These are phyloP conservation scores for Eragrostis nindensis DNA, from an alignment of 176 grass and related monocot genomes.

Conservation along the genomic window DNA sequence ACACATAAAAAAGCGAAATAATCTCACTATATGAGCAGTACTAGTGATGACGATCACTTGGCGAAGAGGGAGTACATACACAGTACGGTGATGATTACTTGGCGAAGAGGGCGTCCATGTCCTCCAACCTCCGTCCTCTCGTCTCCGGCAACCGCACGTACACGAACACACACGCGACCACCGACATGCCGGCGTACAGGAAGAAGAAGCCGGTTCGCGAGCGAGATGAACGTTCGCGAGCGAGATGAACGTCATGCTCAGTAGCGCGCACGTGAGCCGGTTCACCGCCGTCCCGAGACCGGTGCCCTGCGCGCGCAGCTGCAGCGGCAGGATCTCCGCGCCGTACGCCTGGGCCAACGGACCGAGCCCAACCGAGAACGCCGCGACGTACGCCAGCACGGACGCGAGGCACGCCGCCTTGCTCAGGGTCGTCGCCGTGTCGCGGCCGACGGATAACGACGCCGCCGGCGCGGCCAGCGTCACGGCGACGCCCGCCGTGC, in stretches of 20 bases:
- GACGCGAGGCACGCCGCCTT: neutral
- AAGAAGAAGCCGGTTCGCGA: constrained; percentile 58
- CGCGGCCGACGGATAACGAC: constrained; percentile 10
- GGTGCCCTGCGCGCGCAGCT: constrained; percentile 46
- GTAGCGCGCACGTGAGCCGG: constrained; percentile 34
- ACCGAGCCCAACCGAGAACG: constrained; percentile 44
- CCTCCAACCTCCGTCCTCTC: too few relatives aligned
- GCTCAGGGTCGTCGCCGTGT: neutral
- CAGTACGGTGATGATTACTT: too few relatives aligned
- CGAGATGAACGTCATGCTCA: constrained; percentile 68
- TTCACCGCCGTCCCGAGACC: constrained; percentile 45
- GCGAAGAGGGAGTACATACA: too few relatives aligned
- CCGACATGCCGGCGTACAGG: constrained; percentile 37
- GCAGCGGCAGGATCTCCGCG: constrained; percentile 53
- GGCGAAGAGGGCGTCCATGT: too few relatives aligned
- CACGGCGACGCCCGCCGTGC: constrained; percentile 30
- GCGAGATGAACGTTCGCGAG: constrained; percentile 43
- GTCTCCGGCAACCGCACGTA: too few relatives aligned
- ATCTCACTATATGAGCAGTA: too few relatives aligned
- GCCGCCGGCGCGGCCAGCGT: constrained; percentile 24
- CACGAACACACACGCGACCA: constrained; percentile 2
- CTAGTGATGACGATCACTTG: too few relatives aligned
- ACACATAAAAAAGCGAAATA: too few relatives aligned
- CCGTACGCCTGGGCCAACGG: constrained; percentile 25
- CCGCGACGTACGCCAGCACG: constrained; percentile 25